phyloP scores from a whole-genome alignment of 1,139 yeast species.

The Taiozyma onychis region DNA sequence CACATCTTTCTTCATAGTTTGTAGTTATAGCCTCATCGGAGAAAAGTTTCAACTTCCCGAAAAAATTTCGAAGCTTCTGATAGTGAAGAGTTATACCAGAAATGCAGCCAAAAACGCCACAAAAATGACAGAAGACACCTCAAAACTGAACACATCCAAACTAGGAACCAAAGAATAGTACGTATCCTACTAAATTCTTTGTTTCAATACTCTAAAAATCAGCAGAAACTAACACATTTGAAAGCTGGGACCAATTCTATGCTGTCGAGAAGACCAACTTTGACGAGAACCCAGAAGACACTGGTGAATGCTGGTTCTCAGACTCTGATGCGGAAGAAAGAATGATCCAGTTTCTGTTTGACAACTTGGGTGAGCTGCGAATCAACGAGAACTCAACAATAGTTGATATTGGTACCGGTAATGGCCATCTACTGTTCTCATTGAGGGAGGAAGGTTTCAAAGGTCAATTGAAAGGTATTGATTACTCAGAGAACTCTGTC shows the following conservation, averaged over 20 bases:
- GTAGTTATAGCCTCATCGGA: neutral
- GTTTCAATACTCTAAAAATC: neutral
- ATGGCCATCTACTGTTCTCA: conserved; percentile 81
- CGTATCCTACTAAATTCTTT: conserved; percentile 23
- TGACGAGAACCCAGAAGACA: conserved; percentile 65
- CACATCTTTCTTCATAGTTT: neutral
- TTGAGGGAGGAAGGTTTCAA: conserved; percentile 54
- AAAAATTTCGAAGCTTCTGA: neutral
- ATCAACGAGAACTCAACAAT: conserved; percentile 34
- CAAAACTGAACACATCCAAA: conserved; percentile 58
- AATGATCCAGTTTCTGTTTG: conserved; percentile 62
- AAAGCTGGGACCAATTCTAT: conserved; percentile 84
- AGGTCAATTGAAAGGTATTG: conserved; percentile 64
- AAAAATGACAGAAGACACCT: conserved; percentile 43
- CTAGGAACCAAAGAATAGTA: conserved; percentile 75
- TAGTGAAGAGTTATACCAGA: neutral
- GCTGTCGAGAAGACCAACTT: conserved; percentile 66
- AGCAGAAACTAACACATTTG: conserved; percentile 3
- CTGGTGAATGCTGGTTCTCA: conserved; percentile 96
- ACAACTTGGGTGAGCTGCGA: conserved; percentile 30
- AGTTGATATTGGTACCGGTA: conserved; percentile 91
- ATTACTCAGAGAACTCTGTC: conserved; percentile 77
- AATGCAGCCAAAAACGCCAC: neutral
- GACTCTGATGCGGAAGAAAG: conserved; percentile 87
- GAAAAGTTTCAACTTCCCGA: neutral